Evolutionary conservation across 2,329 filamentous ascomycete species (phyloP).

Genomic region (Aschersonia sp.): DNA sequence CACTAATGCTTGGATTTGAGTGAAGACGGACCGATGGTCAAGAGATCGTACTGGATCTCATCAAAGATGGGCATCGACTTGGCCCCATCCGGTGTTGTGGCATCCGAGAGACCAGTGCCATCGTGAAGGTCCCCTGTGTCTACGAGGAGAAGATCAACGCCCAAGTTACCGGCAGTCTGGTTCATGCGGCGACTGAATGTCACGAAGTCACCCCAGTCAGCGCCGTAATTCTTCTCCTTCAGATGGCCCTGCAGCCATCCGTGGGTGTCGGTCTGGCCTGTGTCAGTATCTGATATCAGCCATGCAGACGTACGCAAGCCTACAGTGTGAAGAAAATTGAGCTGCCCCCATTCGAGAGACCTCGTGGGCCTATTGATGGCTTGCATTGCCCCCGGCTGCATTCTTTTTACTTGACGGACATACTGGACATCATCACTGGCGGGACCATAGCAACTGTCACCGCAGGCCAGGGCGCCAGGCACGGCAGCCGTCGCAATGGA

Average conservation of each 20-base stretch:
- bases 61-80: slow-evolving; percentile 33
- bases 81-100: slow-evolving; percentile 40
- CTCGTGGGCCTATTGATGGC: slow-evolving; percentile 27
- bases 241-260: slow-evolving; percentile 47
- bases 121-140: slow-evolving; percentile 56
- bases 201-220: slow-evolving; percentile 53
- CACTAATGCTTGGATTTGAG: too few relatives aligned
- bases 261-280: slow-evolving; percentile 37
- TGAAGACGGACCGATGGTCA: slow-evolving; percentile 21
- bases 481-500: slow-evolving; percentile 6
- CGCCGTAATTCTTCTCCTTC: slow-evolving; percentile 48
- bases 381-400: slow-evolving; percentile 29
- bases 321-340: slow-evolving; percentile 46
- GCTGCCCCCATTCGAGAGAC: slow-evolving; percentile 44
- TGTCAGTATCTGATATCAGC: neutral
- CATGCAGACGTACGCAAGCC: neutral
- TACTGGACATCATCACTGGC: slow-evolving; percentile 22
- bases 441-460: slow-evolving; percentile 25
- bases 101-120: slow-evolving; percentile 47
- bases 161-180: slow-evolving; percentile 37
- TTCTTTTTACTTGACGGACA: slow-evolving; percentile 32
- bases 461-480: slow-evolving; percentile 18
- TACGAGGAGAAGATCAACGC: slow-evolving; percentile 44
- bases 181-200: slow-evolving; percentile 47
- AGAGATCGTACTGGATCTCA: slow-evolving; percentile 25